Percentiles rank a stretch among this genome's conserved stretches.
Conservation (phyloP, 106 monocot genomes). For the Vanilla planifolia region DNA sequence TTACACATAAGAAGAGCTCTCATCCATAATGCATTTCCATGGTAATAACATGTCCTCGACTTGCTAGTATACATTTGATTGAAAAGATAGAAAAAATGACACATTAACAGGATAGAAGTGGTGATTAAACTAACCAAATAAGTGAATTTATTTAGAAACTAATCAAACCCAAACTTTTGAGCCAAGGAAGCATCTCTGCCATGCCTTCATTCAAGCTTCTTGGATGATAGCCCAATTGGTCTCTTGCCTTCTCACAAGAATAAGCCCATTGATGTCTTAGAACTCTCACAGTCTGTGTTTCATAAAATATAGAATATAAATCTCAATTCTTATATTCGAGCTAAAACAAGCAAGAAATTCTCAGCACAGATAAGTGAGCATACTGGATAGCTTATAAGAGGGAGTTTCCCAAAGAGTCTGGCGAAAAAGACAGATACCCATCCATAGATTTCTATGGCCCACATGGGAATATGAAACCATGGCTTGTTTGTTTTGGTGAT, state of each 20-base stretch:
- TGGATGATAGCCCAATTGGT: slow-evolving; percentile 64
- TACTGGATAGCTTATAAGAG: slow-evolving; percentile 91
- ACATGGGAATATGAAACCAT: slow-evolving; percentile 72
- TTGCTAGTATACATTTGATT: too few species aligned
- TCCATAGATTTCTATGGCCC: slow-evolving; percentile 69
- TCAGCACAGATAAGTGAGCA: slow-evolving; percentile 11
- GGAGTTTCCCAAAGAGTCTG: slow-evolving; percentile 74
- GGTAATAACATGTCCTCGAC: too few species aligned
- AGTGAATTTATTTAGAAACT: slow-evolving; percentile 57
- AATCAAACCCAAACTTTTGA: slow-evolving; percentile 54
- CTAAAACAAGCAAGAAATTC: too few species aligned
- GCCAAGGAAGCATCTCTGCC: slow-evolving; percentile 69
- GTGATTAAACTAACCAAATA: too few species aligned
- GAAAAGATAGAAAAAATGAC: too few species aligned
- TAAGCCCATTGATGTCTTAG: slow-evolving; percentile 85
- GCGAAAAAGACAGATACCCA: slow-evolving; percentile 80
- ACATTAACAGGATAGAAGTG: too few species aligned
- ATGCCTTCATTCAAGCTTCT: slow-evolving; percentile 84
- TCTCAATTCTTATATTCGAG: too few species aligned
- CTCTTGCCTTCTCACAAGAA: slow-evolving; percentile 86
- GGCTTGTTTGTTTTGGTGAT: slow-evolving; percentile 71
- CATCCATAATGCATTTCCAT: too few species aligned
- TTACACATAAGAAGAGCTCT: too few species aligned
- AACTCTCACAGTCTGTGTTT: slow-evolving; percentile 46
- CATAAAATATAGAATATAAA: too few species aligned